These are phyloP conservation scores for Henckelia pumila DNA, from an alignment of 257 asterid species.

Conservation along the genomic window DNA sequence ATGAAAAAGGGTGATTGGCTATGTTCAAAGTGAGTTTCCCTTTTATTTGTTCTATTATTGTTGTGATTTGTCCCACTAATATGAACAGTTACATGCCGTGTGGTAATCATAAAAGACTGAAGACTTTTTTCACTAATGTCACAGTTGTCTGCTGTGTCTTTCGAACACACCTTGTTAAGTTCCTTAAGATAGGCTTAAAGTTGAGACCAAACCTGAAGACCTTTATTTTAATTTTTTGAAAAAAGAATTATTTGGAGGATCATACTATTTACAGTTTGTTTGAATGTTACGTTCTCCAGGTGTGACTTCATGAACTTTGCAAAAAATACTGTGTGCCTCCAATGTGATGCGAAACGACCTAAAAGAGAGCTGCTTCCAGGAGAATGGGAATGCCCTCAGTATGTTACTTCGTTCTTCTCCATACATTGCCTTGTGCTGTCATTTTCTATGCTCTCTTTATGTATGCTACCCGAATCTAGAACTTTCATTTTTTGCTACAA, in stretches of 20 bases:
- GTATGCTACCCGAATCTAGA: background rate
- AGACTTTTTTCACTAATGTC: background rate
- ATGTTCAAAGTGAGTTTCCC: slow-evolving; percentile 70
- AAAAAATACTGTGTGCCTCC: slow-evolving; percentile 83
- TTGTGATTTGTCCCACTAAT: slow-evolving; percentile 16
- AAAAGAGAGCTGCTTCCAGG: slow-evolving; percentile 98
- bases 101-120: background rate
- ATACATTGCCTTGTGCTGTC: background rate
- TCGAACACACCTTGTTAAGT: too few species aligned
- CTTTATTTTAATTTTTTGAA: background rate
- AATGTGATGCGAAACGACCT: slow-evolving; percentile 97
- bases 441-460: background rate
- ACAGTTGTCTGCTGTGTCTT: background rate
- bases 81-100: slow-evolving; percentile 1
- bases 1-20: slow-evolving; percentile 99
- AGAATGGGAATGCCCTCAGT: slow-evolving; percentile 99
- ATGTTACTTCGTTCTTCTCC: slow-evolving; percentile 33
- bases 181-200: slow-evolving; percentile 9
- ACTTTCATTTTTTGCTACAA: background rate
- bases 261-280: slow-evolving; percentile 1
- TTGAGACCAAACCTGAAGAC: background rate
- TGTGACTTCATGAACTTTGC: slow-evolving; percentile 97
- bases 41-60: slow-evolving; percentile 20
- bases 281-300: slow-evolving; percentile 41
- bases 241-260: slow-evolving; percentile 5